Evolutionary conservation across 148 eudicot genomes (phyloP).

Genomic region (Camellia granthamiana): DNA sequence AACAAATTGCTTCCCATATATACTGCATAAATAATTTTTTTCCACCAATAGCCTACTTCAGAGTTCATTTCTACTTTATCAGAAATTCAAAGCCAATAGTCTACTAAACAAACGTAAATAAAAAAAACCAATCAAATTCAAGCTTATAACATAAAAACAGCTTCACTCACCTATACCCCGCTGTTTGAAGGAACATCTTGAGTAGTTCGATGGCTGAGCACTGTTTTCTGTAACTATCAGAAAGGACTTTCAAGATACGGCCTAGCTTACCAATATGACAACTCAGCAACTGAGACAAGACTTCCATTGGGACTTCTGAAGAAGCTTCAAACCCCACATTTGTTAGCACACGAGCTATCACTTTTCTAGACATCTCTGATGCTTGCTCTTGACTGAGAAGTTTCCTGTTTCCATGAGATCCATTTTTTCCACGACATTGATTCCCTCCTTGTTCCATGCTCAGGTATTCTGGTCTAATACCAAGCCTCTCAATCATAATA

Average conservation of each 20-base stretch:
- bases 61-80: neutral
- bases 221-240: slow-evolving; percentile 88
- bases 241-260: slow-evolving; percentile 60
- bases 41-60: neutral
- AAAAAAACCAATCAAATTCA: slow-evolving; percentile 11
- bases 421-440: slow-evolving; percentile 50
- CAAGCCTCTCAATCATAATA: slow-evolving; percentile 96
- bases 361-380: slow-evolving; percentile 61
- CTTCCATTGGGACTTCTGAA: slow-evolving; percentile 65
- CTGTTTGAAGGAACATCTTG: slow-evolving; percentile 82
- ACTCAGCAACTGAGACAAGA: slow-evolving; percentile 73
- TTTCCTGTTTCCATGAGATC: slow-evolving; percentile 45
- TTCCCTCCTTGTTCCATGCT: slow-evolving; percentile 68
- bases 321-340: slow-evolving; percentile 78
- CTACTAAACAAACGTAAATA: neutral
- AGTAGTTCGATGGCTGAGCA: slow-evolving; percentile 79
- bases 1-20: neutral
- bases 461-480: slow-evolving; percentile 81
- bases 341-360: slow-evolving; percentile 54
- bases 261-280: slow-evolving; percentile 83
- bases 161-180: slow-evolving; percentile 66
- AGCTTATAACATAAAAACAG: slow-evolving; percentile 4
- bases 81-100: neutral
- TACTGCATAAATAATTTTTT: neutral
- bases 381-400: slow-evolving; percentile 74